phyloP scores from a whole-genome alignment of 495 filamentous ascomycete species.

The Pseudevernia furfuracea region DNA sequence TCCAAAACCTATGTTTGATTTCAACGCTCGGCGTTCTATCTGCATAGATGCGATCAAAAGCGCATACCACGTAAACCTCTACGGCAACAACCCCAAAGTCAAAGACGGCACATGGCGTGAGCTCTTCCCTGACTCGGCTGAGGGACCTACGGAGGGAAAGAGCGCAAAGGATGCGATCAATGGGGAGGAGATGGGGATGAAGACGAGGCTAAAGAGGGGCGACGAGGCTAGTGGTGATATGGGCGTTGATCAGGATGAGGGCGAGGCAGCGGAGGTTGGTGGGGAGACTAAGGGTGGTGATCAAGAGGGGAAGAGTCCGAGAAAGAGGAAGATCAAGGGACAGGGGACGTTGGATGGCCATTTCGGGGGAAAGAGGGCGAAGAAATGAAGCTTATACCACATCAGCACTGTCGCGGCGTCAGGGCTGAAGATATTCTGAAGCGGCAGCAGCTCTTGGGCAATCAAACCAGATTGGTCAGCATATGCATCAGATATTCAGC shows the following conservation, averaged over 20 bases:
- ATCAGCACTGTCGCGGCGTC: background rate
- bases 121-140: slow-evolving; percentile 43
- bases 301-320: slow-evolving; percentile 10
- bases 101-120: slow-evolving; percentile 55
- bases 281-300: slow-evolving; percentile 22
- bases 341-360: slow-evolving; percentile 40
- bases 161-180: slow-evolving; percentile 28
- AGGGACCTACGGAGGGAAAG: slow-evolving; percentile 43
- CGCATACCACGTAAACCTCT: slow-evolving; percentile 53
- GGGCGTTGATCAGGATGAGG: slow-evolving; percentile 29
- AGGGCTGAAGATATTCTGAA: background rate
- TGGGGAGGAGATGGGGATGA: slow-evolving; percentile 27
- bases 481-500: background rate
- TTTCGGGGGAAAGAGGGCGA: slow-evolving; percentile 32
- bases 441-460: background rate
- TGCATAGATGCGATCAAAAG: slow-evolving; percentile 58
- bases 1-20: slow-evolving; percentile 68
- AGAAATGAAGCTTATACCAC: slow-evolving; percentile 10
- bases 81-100: slow-evolving; percentile 52
- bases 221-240: slow-evolving; percentile 22
- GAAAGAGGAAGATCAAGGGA: slow-evolving; percentile 24
- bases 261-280: slow-evolving; percentile 29
- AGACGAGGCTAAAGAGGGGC: slow-evolving; percentile 26
- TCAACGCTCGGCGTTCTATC: slow-evolving; percentile 46
- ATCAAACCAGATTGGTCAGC: background rate